phyloP scores from a whole-genome alignment of 2,329 filamentous ascomycete genomes.

The Ophiocordyceps sinensis region DNA sequence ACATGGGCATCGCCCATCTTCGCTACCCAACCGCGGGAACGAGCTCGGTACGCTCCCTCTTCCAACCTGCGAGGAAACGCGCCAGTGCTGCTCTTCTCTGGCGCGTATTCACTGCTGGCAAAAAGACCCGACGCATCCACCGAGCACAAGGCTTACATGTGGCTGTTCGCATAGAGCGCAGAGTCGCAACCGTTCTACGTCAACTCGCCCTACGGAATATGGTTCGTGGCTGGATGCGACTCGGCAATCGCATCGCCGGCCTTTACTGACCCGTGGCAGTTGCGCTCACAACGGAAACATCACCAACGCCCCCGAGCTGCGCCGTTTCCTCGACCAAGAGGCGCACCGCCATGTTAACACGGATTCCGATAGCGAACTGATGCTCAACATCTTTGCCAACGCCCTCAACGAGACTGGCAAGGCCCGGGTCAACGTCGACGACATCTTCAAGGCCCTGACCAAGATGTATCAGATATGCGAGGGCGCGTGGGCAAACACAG shows the following conservation, averaged over 20 bases:
- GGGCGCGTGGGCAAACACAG: constrained; percentile 67
- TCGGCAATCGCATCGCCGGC: not conserved
- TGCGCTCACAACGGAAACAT: constrained; percentile 82
- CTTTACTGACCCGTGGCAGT: not conserved
- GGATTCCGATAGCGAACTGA: constrained; percentile 64
- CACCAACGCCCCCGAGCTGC: constrained; percentile 59
- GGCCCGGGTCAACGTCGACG: constrained; percentile 62
- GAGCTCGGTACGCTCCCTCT: constrained; percentile 29
- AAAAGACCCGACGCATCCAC: not conserved
- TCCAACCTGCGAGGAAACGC: not conserved
- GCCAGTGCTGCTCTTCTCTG: constrained; percentile 2
- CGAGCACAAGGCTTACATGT: not conserved
- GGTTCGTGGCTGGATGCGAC: constrained; percentile 8
- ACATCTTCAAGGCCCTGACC: constrained; percentile 58
- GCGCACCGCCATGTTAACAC: constrained; percentile 82
- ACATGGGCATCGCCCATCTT: constrained; percentile 71
- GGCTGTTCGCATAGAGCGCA: constrained; percentile 35
- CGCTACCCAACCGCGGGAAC: constrained; percentile 84
- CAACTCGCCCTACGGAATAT: constrained; percentile 73
- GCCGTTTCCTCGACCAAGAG: constrained; percentile 57
- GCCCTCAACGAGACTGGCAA: constrained; percentile 71
- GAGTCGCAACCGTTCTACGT: constrained; percentile 87
- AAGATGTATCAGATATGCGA: constrained; percentile 60
- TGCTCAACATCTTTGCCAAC: constrained; percentile 74
- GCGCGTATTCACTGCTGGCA: not conserved